These are phyloP conservation scores for Tricholomella constricta DNA, from an alignment of 768 basidiomycete genomes.

Conservation along the genomic window DNA sequence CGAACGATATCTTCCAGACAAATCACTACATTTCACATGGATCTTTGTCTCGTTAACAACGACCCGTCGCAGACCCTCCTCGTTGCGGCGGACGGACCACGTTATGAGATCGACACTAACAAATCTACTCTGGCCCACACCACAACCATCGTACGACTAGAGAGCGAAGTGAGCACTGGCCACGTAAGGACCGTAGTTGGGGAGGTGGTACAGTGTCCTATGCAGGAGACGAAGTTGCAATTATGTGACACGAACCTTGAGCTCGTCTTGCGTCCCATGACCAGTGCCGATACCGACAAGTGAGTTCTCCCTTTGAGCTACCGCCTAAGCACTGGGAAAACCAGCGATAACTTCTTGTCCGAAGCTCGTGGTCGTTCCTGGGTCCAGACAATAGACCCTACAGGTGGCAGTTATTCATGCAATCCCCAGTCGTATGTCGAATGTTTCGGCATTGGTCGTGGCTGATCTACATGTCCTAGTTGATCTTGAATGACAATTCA, in stretches of 20 bases:
- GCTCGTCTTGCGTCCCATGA: constrained; percentile 12
- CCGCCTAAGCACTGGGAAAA: background rate
- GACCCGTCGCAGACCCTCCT: constrained; percentile 39
- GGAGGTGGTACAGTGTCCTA: constrained; percentile 24
- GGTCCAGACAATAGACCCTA: constrained; percentile 36
- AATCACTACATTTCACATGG: constrained; percentile 20
- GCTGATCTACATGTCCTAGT: constrained; percentile 20
- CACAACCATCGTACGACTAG: constrained; percentile 32
- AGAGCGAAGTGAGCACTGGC: constrained; percentile 28
- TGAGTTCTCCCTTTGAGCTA: constrained; percentile 8
- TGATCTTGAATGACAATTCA: constrained; percentile 31
- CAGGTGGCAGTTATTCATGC: constrained; percentile 41
- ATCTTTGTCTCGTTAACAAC: constrained; percentile 39
- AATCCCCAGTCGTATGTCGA: constrained; percentile 35
- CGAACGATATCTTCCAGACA: background rate
- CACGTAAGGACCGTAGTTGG: constrained; percentile 37
- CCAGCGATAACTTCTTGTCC: background rate
- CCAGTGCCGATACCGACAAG: constrained; percentile 18
- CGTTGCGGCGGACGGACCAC: constrained; percentile 33
- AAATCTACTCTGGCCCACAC: constrained; percentile 9
- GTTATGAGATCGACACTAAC: constrained; percentile 36
- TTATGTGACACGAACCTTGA: constrained; percentile 22
- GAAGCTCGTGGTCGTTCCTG: constrained; percentile 38
- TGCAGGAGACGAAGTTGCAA: constrained; percentile 24
- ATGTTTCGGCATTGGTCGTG: background rate